Evolutionary conservation across 202 grass and related monocot genomes (phyloP).

Genomic region (Zizania palustris): DNA sequence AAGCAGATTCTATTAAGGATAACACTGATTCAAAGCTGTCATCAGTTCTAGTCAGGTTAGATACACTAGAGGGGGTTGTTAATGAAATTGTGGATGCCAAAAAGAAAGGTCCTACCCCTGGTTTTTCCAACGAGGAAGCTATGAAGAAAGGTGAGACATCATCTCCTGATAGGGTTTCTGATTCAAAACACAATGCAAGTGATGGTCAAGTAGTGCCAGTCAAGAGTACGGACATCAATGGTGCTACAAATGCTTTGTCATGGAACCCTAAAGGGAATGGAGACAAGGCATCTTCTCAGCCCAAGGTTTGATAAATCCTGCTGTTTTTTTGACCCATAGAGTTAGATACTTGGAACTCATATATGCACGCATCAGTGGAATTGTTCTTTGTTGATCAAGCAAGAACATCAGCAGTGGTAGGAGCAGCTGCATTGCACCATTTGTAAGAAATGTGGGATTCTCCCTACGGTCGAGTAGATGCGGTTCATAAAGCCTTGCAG

Average conservation of each 20-base stretch:
- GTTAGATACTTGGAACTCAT: background rate
- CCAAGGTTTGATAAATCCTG: conserved; percentile 17
- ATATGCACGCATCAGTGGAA: background rate
- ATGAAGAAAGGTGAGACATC: conserved; percentile 29
- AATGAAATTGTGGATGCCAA: conserved; percentile 75
- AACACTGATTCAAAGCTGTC: conserved; percentile 63
- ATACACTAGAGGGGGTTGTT: conserved; percentile 65
- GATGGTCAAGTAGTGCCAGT: conserved; percentile 20
- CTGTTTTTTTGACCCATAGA: conserved; percentile 1
- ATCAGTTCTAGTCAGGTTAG: conserved; percentile 64
- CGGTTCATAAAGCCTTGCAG: background rate
- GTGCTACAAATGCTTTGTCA: conserved; percentile 13
- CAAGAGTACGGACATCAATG: conserved; percentile 34
- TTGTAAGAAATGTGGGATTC: background rate
- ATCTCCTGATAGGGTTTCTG: conserved; percentile 38
- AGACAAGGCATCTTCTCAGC: conserved; percentile 14
- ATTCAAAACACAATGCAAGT: conserved; percentile 27
- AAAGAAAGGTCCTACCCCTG: conserved; percentile 43
- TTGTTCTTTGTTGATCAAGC: background rate
- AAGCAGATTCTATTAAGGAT: conserved; percentile 60
- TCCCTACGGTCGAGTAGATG: background rate
- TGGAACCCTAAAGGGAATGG: conserved; percentile 6
- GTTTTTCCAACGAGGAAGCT: conserved; percentile 31
- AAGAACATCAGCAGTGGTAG: background rate
- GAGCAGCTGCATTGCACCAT: background rate